These are phyloP conservation scores for Quercus phellos DNA, from an alignment of 331 rosid genomes.

Conservation along the genomic window DNA sequence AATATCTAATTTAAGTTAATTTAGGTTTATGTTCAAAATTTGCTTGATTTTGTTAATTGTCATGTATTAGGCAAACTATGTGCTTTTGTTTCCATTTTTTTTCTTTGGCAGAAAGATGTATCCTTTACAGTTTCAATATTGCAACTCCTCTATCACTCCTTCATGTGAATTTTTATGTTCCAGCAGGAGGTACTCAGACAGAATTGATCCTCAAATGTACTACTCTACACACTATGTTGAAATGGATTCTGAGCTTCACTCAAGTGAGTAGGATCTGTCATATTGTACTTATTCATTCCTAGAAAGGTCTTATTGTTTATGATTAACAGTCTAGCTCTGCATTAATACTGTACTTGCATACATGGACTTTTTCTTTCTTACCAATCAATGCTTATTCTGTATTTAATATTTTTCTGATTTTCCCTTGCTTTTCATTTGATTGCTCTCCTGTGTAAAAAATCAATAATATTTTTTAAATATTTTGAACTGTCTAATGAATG, in stretches of 20 bases:
- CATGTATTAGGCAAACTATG: neutral
- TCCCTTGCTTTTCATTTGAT: neutral
- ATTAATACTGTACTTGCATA: neutral
- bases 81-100: neutral
- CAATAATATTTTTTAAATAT: too few relatives aligned
- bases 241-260: constrained; percentile 44
- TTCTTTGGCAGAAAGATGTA: neutral
- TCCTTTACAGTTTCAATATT: neutral
- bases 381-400: neutral
- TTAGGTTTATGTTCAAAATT: neutral
- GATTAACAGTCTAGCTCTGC: neutral
- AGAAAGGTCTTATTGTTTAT: neutral
- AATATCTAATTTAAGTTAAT: neutral
- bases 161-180: constrained; percentile 9
- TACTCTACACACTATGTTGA: constrained; percentile 33
- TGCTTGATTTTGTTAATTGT: neutral
- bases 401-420: neutral
- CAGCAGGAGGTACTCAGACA: constrained; percentile 64
- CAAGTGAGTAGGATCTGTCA: constrained; percentile 48
- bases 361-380: neutral
- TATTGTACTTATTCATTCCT: neutral
- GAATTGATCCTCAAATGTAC: constrained; percentile 33
- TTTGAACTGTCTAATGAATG: constrained; percentile 11
- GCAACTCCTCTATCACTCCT: neutral
- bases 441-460: neutral